Evolutionary conservation across 73 alveolate genomes (phyloP).

Genomic region (Symbiodinium pilosum): DNA sequence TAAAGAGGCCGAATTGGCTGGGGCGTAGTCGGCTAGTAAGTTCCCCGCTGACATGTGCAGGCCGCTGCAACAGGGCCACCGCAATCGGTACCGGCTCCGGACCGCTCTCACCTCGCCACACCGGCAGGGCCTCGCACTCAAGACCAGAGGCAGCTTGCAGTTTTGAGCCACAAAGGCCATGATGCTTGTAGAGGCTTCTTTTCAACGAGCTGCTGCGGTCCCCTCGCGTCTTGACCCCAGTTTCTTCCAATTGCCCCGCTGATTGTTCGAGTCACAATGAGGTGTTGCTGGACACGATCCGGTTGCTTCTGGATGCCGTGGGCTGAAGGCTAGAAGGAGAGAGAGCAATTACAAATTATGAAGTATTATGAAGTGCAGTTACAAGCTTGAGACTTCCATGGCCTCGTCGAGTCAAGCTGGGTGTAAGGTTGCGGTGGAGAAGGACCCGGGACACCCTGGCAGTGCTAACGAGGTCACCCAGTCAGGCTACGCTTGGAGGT

Average conservation of each 20-base stretch:
- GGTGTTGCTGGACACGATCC: constrained; percentile 16
- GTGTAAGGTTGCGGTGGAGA: background rate
- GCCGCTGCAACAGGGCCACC: constrained; percentile 4
- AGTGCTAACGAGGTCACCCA: background rate
- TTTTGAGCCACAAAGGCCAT: no score
- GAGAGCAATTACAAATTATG: no score
- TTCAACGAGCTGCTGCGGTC: constrained; percentile 15
- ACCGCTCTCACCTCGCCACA: background rate
- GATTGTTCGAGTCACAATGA: background rate
- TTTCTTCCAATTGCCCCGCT: no score
- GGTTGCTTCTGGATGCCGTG: background rate
- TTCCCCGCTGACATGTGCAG: background rate
- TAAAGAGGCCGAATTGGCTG: background rate
- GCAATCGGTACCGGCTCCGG: background rate
- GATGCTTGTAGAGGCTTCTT: background rate
- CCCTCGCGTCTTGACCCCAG: background rate
- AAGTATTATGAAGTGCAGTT: no score
- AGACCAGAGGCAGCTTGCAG: no score
- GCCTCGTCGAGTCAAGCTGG: background rate
- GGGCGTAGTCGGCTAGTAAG: no score
- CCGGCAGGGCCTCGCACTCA: constrained; percentile 4
- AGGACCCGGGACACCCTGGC: background rate
- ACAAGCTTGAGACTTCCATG: background rate
- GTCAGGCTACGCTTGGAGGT: background rate
- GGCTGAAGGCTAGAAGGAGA: no score